Evolutionary conservation across 1,284 basidiomycete genomes (phyloP), one percentile per base, ranked within the genome.

Genomic region (Rhodotorula sp.): DNA sequence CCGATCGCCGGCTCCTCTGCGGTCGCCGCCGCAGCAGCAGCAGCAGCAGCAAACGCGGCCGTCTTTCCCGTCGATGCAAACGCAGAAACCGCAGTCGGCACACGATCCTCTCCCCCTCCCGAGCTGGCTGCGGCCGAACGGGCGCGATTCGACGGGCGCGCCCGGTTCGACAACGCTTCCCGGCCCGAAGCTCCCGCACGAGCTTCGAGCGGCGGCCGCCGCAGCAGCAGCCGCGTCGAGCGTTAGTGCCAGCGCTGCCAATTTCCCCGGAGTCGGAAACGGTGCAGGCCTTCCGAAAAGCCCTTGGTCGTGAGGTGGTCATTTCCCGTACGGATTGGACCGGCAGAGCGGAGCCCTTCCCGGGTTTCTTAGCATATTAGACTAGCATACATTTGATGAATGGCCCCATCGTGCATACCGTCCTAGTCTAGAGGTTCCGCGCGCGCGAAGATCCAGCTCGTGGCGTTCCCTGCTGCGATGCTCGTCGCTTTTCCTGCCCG

Each of bases 401-500:
- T 43, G 39, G 12, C 20, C 7, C 49, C 49, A 56, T 16, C 29
- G 10, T 26, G 21, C 26, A 51, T 18, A 51, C 54, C 29, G 5
- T 5, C 5, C 54, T 26, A 23, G n/a, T 34, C 20, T 34, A 31
- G 15, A 31, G 29, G 47, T 12, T 18, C 56, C 39, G 39, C 39
- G 76, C 39, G 39, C 39, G 76, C 61, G 8, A 73, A 29, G 10
- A 91, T 84, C 90, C 90, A 92, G 78, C 87, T 91, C 60, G 90
- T 91, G 63, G 89, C 90, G 76, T 85, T 88, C 20, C 90, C 90
- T 47, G 86, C 89, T 89, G 89, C 91, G 14, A 87, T 80, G 1
- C 80, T 81, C 16, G 82, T 81, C 52, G 26, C 23, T 51, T 58
- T 26, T 56, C 68, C 61, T 71, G 67, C 47, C 29, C 14, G 8